Percentiles rank a stretch among this genome's conserved stretches.
Conservation (phyloP, 2,329 filamentous ascomycete genomes). For the Penicillium glabrum region DNA sequence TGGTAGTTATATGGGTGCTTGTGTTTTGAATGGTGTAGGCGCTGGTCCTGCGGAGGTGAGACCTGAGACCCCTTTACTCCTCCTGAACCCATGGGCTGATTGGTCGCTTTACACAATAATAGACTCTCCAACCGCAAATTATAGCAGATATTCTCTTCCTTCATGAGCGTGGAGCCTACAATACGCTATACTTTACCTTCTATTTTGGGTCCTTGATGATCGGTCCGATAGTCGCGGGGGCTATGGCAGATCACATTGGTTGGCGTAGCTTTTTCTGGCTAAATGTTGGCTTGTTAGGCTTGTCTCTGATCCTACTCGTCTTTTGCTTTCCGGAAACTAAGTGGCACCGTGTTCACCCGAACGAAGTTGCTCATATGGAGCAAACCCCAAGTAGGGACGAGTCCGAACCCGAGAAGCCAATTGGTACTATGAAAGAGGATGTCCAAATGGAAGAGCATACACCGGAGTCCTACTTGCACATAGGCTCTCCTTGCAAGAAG, state of each 20-base stretch:
- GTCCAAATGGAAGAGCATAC: background rate
- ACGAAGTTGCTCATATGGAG: conserved; percentile 12
- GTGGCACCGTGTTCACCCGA: conserved; percentile 50
- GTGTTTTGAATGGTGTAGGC: conserved; percentile 61
- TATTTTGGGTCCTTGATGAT: conserved; percentile 66
- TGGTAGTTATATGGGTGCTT: conserved; percentile 64
- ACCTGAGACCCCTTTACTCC: no score
- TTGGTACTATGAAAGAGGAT: conserved; percentile 13
- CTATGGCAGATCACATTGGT: conserved; percentile 59
- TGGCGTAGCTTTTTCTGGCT: conserved; percentile 68
- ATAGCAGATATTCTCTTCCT: conserved; percentile 67
- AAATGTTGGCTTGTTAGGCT: conserved; percentile 56
- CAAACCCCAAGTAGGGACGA: background rate
- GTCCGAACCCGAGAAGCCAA: background rate
- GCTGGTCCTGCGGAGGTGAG: conserved; percentile 58
- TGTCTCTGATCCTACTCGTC: conserved; percentile 53
- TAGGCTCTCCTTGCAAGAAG: conserved; percentile 47
- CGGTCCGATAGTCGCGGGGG: conserved; percentile 59
- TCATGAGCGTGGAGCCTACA: conserved; percentile 63
- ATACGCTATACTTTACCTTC: conserved; percentile 60
- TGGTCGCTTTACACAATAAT: background rate
- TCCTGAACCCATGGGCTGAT: background rate
- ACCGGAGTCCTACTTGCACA: background rate
- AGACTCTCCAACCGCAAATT: conserved; percentile 60
- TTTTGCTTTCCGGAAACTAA: conserved; percentile 66